Base-by-base conservation (phyloP, 371 early-diverging fungal genomes). In the Nematocida sp. region DNA sequence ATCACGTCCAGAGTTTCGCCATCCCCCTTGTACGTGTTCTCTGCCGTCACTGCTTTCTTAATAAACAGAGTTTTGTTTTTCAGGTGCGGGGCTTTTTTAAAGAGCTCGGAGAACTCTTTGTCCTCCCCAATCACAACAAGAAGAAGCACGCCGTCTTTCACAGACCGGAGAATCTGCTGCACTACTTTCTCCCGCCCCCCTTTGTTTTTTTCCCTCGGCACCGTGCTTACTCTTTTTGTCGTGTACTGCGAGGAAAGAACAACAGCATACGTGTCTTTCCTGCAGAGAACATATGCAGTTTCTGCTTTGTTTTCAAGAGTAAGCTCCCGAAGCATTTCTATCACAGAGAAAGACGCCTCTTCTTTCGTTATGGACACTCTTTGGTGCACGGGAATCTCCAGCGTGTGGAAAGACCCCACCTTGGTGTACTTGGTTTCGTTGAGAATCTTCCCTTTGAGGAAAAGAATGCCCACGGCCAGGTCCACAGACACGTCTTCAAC, bases 381-480 rank as follows among this genome's bases (percentile, higher is more conserved):
- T 21, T 83, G 63, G 19, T 70, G 58, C 15, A 78, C 48, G 15
- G 46, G 58, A 25, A 83, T 60, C 11, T 81, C 76, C 62, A 83
- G 27, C 19, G 80, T 80, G 48, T 83, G 83, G 60, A 79, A 82
- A 2, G 67, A 29, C 29, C 82, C 82, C 25, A 78, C 23, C 56
- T 70, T 77, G 13, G 82, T 79, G 67, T 80, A 38, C 43, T 83
- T 79, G 50, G 80, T 75, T 48, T 80, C 79, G 32, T 54, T 52
- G 15, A 64, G 43, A 4, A 75, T 77, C 56, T 76, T 80, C 27
- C 83, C 83, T 45, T 82, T 82, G 4, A 81, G 31, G 55, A 78
- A 80, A 2, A 83, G 48, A 46, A 79, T 76, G 2, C 76, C 75
- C 31, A 50, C 70, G 38, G 76, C 78, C 7, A 83, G 43, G 63